Evolutionary conservation across 345 rosid genomes (phyloP).

Genomic region (Aquilaria malaccensis): DNA sequence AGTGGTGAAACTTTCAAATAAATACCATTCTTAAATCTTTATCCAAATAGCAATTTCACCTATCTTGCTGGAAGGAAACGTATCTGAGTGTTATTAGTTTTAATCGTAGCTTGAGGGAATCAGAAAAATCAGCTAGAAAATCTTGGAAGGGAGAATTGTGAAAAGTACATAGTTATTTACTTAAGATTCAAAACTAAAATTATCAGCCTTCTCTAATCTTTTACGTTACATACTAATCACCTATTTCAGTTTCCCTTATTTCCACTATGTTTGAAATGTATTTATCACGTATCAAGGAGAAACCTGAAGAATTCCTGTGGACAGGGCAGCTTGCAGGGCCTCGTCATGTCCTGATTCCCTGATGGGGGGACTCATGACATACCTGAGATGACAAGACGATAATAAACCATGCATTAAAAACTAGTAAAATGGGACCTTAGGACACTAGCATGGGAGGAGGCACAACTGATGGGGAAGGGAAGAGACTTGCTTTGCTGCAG

Average conservation of each 20-base stretch:
- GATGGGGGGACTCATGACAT: slow-evolving; percentile 97
- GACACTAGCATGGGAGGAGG: not conserved
- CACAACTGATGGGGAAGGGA: slow-evolving; percentile 1
- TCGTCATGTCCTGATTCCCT: slow-evolving; percentile 80
- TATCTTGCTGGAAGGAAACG: too few relatives aligned
- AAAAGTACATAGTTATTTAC: not conserved
- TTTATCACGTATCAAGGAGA: slow-evolving; percentile 8
- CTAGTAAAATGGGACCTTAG: slow-evolving; percentile 1
- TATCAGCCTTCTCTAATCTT: too few relatives aligned
- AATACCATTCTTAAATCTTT: too few relatives aligned
- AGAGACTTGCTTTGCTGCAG: slow-evolving; percentile 70
- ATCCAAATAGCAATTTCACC: too few relatives aligned
- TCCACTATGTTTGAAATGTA: not conserved
- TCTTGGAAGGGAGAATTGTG: not conserved
- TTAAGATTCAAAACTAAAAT: not conserved
- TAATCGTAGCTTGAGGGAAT: too few relatives aligned
- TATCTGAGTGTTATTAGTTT: too few relatives aligned
- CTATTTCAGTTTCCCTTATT: slow-evolving; percentile 1
- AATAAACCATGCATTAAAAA: slow-evolving; percentile 6
- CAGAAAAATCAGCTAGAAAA: too few relatives aligned
- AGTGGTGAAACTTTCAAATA: too few relatives aligned
- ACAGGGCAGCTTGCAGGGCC: slow-evolving; percentile 90
- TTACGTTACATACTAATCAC: too few relatives aligned
- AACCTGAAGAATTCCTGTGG: slow-evolving; percentile 92
- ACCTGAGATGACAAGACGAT: slow-evolving; percentile 37